Conservation (phyloP, 331 rosid species). For the Spiraea crenata region DNA sequence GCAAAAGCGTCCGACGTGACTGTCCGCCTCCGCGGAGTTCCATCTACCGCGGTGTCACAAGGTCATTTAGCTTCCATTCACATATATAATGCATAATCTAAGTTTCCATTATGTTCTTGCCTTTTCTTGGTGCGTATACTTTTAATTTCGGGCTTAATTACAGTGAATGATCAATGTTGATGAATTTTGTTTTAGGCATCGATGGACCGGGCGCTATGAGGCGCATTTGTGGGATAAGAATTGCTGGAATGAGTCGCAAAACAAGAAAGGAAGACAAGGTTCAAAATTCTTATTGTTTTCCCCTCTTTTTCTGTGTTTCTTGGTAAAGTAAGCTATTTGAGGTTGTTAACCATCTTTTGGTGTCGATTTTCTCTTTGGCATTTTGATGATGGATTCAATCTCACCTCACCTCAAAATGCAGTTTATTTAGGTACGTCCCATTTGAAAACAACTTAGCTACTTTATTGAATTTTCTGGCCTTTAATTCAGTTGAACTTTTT, state of each 20-base stretch:
- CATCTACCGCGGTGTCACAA: slow-evolving; percentile 79
- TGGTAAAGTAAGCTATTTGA: neutral
- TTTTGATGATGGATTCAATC: slow-evolving; percentile 12
- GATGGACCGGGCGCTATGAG: slow-evolving; percentile 96
- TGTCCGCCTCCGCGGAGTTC: slow-evolving; percentile 86
- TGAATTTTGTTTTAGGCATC: slow-evolving; percentile 50
- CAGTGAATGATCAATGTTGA: neutral
- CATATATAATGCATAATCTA: neutral
- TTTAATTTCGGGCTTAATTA: no score
- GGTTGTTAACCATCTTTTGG: neutral
- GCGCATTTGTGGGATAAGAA: slow-evolving; percentile 99
- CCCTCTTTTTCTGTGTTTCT: no score
- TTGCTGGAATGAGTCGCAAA: slow-evolving; percentile 89
- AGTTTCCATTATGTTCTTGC: neutral
- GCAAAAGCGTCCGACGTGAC: slow-evolving; percentile 60
- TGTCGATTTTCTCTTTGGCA: neutral
- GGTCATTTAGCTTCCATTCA: slow-evolving; percentile 32
- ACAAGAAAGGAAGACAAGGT: slow-evolving; percentile 97
- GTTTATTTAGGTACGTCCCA: slow-evolving; percentile 37
- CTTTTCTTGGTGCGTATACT: neutral
- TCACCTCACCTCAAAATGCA: slow-evolving; percentile 17
- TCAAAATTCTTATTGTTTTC: neutral
- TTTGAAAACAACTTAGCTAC: neutral
- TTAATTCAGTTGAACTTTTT: neutral
- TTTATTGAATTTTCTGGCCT: neutral